A percentile compares a stretch with the other conserved stretches of the same genome.
Conservation (phyloP, 2,329 filamentous ascomycete species). For the Aspergillus pseudoviridinutans region DNA sequence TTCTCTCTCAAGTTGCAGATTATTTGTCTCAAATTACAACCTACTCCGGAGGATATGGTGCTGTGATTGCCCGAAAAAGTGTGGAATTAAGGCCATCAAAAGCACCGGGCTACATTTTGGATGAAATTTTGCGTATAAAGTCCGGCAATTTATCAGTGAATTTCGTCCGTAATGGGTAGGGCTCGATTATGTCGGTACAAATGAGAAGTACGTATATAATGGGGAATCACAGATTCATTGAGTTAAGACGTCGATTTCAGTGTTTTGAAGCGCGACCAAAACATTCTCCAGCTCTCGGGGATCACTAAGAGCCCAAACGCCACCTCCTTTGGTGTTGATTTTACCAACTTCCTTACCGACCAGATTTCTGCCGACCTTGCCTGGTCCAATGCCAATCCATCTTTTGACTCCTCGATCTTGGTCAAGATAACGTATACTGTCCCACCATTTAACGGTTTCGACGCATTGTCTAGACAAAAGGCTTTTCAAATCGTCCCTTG, state of each 20-base stretch:
- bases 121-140: not conserved
- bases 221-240: conserved; percentile 53
- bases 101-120: not conserved
- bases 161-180: not conserved
- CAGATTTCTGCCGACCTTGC: conserved; percentile 87
- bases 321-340: conserved; percentile 78
- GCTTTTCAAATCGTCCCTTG: conserved; percentile 70
- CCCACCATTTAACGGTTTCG: conserved; percentile 95
- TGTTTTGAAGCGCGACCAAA: conserved; percentile 62
- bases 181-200: not conserved
- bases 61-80: not conserved
- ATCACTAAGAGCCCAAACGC: conserved; percentile 87
- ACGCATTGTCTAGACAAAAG: conserved; percentile 75
- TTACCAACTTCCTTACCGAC: conserved; percentile 92
- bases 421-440: conserved; percentile 84
- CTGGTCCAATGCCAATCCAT: conserved; percentile 90
- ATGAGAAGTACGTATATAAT: not conserved
- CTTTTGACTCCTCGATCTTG: conserved; percentile 74
- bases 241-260: conserved; percentile 44
- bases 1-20: not conserved
- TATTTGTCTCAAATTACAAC: not conserved
- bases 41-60: not conserved
- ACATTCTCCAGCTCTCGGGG: conserved; percentile 71
- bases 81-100: not conserved
- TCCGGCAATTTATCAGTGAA: not conserved